phyloP scores from a whole-genome alignment of 495 filamentous ascomycete species.

The Opeltia flavorubescens region DNA sequence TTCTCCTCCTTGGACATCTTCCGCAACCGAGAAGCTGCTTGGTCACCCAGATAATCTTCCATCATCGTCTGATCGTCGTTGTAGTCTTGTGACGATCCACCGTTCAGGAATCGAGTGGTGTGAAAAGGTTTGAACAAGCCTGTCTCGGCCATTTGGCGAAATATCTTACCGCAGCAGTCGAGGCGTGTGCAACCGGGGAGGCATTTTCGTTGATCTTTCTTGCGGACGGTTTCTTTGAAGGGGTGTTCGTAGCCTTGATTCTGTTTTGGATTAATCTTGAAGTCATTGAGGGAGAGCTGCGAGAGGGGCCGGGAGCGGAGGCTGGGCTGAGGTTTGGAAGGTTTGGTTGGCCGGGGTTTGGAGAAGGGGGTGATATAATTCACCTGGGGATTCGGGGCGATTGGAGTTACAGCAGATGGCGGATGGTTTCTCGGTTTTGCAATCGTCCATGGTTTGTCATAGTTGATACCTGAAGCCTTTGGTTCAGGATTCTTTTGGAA shows the following conservation, averaged over 20 bases:
- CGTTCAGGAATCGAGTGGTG: conserved; percentile 6
- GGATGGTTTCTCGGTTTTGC: background rate
- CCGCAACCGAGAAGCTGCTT: conserved; percentile 20
- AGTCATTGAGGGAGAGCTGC: conserved; percentile 47
- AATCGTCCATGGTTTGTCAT: no score
- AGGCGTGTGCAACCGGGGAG: conserved; percentile 64
- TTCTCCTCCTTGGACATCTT: conserved; percentile 36
- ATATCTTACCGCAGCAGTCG: conserved; percentile 62
- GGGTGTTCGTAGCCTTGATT: conserved; percentile 65
- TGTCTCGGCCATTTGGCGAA: conserved; percentile 47
- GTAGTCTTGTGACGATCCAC: conserved; percentile 14
- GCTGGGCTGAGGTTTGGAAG: conserved; percentile 22
- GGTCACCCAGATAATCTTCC: conserved; percentile 52
- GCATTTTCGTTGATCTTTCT: conserved; percentile 55
- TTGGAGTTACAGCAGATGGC: background rate
- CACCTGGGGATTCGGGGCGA: background rate
- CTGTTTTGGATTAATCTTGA: conserved; percentile 65
- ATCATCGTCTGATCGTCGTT: conserved; percentile 40
- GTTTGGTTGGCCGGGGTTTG: background rate
- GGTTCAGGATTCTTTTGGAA: background rate
- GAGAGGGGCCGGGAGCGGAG: conserved; percentile 39
- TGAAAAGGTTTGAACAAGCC: conserved; percentile 15
- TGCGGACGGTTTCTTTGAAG: conserved; percentile 62
- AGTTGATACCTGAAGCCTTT: background rate
- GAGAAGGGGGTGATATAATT: background rate